These are phyloP conservation scores for Balamuthia mandrillaris DNA, from an alignment of 208 protist species.

Conservation along the genomic window DNA sequence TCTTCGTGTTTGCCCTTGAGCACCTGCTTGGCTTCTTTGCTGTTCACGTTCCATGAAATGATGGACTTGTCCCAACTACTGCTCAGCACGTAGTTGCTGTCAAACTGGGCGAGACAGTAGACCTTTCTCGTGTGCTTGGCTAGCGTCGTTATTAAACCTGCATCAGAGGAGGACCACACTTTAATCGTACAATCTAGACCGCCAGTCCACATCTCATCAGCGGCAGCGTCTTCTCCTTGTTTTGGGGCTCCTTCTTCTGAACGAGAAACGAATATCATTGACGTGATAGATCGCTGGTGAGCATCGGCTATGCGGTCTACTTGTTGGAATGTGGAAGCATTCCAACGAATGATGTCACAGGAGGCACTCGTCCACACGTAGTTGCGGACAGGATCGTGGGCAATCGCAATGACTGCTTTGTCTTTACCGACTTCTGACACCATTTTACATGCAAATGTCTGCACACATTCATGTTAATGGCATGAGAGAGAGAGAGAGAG, in stretches of 20 bases:
- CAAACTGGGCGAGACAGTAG: neutral
- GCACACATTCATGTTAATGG: neutral
- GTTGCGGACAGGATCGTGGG: no score
- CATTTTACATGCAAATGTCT: no score
- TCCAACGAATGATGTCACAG: no score
- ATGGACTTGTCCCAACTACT: slow-evolving; percentile 18
- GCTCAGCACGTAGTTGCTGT: neutral
- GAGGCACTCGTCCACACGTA: no score
- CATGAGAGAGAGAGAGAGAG: neutral
- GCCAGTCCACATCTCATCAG: neutral
- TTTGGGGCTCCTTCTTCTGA: no score
- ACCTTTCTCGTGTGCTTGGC: neutral
- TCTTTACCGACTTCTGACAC: no score
- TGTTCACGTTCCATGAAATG: neutral
- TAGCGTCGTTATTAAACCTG: neutral
- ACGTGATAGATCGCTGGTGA: no score
- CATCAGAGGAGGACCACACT: neutral
- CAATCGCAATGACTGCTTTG: no score
- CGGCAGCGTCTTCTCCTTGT: no score
- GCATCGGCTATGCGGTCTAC: no score
- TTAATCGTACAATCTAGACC: neutral
- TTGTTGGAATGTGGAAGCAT: no score
- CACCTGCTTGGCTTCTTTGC: neutral
- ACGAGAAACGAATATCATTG: no score
- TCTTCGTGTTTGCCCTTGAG: neutral